Evolutionary conservation across 1,139 yeast genomes (phyloP), one percentile per base, ranked within the genome.

Genomic region (Entelexis paramagnoliae): DNA sequence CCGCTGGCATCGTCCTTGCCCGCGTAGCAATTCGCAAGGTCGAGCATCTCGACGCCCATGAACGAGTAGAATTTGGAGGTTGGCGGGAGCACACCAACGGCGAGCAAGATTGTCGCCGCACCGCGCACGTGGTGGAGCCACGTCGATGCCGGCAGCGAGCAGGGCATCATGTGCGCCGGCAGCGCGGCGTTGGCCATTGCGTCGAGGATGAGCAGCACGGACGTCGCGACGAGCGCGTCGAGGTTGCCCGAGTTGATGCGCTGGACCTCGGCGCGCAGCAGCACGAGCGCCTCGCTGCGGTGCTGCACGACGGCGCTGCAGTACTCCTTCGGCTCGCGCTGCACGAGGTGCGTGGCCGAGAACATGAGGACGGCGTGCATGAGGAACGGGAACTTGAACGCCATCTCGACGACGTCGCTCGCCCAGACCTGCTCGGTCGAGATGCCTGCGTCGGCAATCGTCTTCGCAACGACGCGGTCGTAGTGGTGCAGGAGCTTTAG

Each of bases 91-190:
- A 96, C 96, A 85, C 96, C 88, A 16, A 88, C 95, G 0, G 96
- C 95, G 1, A 95, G 84, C 52, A 89, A 72, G 47, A 89, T 89
- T 0, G 96, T 89, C 4, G 96, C 96, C 0, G 96, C 96, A 22
- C 96, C 97, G 62, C 93, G 85, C 14, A 89, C 96, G 64, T 89
- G 96, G 71, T 87, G 91, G 53, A 89, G 81, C 97, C 97, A 89
- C 0, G 96, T 95, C 8, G 91, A 81, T 1, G 96, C 91, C 1
- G 96, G 95, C 51, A 88, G 69, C 5, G 86, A 77, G 45, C 66
- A 57, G 20, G 68, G 60, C 34, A 59, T 55, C 56, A 63, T 62
- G 24, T 64, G 62, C 16, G 30, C 73, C 2, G 95, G 88, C 44
- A 81, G 73, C 2, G 94, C 80, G 0, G 96, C 96, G 67, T 89